Evolutionary conservation across 148 eudicot species (phyloP), one percentile per base, ranked within the genome.

Genomic region (Silene conica): DNA sequence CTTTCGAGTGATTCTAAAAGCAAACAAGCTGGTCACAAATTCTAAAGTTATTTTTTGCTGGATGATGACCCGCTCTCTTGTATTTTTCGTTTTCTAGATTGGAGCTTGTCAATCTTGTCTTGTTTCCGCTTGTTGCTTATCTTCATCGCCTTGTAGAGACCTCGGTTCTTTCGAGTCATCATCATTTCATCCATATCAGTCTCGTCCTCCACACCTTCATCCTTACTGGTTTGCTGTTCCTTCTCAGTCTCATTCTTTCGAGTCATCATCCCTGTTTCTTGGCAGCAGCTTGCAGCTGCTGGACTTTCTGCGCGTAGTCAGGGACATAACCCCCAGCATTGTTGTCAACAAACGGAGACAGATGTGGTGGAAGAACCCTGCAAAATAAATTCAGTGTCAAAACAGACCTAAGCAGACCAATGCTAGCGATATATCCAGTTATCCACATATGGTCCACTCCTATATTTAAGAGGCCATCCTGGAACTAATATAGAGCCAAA

Each of bases 311-410:
- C 8, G 98, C 98, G 80, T 90, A 90, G 72, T 90, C 98, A 41
- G 98, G 98, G 70, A 82, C 80, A 66, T 92, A 89, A 50, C 92
- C 97, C 76, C 85, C 97, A 23, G 85, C 93, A 26, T 86, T 96
- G 79, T 95, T 87, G 80, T 92, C 96, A 77, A 92, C 92, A 81
- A 95, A 95, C 13, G 98, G 98, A 50, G 98, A 95, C 70, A 95
- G 84, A 79, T 95, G 98, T 41, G 98, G 98, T 14, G 98, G 98
- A 57, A 91, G 92, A 60, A 90, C 78, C 89, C 98, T 95, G 95
- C 74, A 48, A 12, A 79, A 46, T 50, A 18, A 76, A 3, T 22
- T 45, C 50, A n/a, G n/a, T n/a, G n/a, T n/a, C n/a, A n/a, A n/a
- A n/a, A n/a, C n/a, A n/a, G n/a, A n/a, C n/a, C n/a, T 58, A 58